Conservation (phyloP, 768 basidiomycete species). For the Pleurotus tuber-regium region DNA sequence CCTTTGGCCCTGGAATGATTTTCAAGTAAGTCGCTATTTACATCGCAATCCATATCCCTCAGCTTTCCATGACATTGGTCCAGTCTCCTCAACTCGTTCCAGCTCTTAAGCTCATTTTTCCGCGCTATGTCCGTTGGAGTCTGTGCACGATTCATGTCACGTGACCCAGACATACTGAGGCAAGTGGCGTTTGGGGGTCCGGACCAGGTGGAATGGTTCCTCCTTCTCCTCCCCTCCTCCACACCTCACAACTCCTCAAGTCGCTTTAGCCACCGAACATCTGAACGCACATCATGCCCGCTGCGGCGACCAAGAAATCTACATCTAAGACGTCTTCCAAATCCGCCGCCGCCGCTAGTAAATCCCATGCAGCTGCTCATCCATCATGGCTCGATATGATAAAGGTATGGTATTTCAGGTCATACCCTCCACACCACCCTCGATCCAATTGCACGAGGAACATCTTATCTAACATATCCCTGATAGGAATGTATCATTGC, state of each 20-base stretch:
- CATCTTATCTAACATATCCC: constrained; percentile 23
- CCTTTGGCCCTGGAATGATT: too few species aligned
- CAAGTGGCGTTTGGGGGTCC: constrained; percentile 19
- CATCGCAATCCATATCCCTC: too few species aligned
- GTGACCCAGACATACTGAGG: constrained; percentile 24
- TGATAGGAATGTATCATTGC: constrained; percentile 68
- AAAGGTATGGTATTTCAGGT: constrained; percentile 67
- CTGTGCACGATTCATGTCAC: constrained; percentile 20
- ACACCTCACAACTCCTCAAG: constrained; percentile 16
- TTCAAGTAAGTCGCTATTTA: too few species aligned
- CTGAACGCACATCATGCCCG: constrained; percentile 19
- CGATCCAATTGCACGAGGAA: constrained; percentile 28
- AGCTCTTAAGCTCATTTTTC: constrained; percentile 2
- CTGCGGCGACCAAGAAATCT: constrained; percentile 33
- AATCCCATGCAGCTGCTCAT: constrained; percentile 42
- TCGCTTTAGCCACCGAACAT: constrained; percentile 10
- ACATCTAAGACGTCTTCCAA: constrained; percentile 35
- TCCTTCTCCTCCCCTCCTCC: constrained; percentile 17
- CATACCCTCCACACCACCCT: constrained; percentile 12
- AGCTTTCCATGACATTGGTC: too few species aligned
- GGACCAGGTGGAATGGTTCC: constrained; percentile 11
- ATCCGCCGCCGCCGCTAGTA: constrained; percentile 28
- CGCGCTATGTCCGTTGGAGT: constrained; percentile 13
- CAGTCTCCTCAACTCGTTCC: too few species aligned
- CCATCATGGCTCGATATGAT: constrained; percentile 80